These are phyloP conservation scores for Sporothrix sp. DNA, from an alignment of 2,329 filamentous ascomycete genomes.

Conservation along the genomic window DNA sequence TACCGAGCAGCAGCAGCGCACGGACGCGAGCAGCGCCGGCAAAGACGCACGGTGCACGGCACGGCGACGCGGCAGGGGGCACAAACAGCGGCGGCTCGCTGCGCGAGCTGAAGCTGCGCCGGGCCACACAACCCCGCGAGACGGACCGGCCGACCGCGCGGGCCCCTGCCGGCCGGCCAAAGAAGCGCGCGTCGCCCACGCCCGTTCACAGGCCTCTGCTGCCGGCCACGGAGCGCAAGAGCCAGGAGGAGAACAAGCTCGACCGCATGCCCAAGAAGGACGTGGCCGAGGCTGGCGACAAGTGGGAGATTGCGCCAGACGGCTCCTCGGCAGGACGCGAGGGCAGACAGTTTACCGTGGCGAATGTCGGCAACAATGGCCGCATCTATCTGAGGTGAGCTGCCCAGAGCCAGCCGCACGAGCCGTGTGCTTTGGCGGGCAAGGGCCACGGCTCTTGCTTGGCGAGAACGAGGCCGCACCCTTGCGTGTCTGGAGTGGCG, in stretches of 20 bases:
- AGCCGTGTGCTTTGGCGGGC: no score
- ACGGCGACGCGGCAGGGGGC: not conserved
- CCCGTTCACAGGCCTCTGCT: constrained; percentile 31
- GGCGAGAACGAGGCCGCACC: constrained; percentile 1
- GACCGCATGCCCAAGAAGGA: constrained; percentile 37
- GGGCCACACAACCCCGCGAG: constrained; percentile 6
- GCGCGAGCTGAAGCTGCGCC: constrained; percentile 15
- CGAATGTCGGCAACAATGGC: constrained; percentile 74
- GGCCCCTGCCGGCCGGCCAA: constrained; percentile 19
- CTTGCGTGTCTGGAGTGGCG: not conserved
- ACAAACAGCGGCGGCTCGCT: constrained; percentile 8
- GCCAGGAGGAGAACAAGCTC: constrained; percentile 31
- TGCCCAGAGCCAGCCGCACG: constrained; percentile 25
- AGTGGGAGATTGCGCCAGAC: constrained; percentile 49
- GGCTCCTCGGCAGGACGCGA: constrained; percentile 51
- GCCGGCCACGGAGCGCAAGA: constrained; percentile 37
- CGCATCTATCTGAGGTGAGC: constrained; percentile 69
- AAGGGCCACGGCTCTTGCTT: not conserved
- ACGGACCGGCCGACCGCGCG: constrained; percentile 13
- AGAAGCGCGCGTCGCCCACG: constrained; percentile 21
- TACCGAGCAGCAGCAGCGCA: not conserved
- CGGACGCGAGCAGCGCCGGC: not conserved
- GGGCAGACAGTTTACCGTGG: constrained; percentile 66
- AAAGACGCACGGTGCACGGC: not conserved
- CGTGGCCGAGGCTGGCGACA: constrained; percentile 46